Conservation (phyloP, 495 filamentous ascomycete genomes). For the Hapsidospora chrysogenum region DNA sequence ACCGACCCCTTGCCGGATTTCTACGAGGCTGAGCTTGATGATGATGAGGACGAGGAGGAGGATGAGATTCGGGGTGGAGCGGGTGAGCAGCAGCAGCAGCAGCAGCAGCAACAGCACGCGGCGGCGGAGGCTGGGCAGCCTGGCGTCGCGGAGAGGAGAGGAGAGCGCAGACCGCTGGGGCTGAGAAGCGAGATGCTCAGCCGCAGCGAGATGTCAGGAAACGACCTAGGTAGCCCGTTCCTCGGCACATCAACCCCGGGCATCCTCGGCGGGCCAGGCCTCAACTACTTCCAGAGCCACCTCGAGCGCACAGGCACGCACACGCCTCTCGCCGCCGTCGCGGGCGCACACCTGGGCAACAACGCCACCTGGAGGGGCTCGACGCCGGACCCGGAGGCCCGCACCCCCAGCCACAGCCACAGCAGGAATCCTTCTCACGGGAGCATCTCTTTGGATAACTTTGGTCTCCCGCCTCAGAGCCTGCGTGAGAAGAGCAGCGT, state of each 20-base stretch:
- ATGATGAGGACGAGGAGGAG: constrained; percentile 20
- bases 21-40: constrained; percentile 67
- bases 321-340: constrained; percentile 75
- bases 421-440: constrained; percentile 25
- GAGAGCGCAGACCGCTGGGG: no score
- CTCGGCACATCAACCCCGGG: constrained; percentile 54
- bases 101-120: constrained; percentile 20
- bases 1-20: constrained; percentile 92
- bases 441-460: constrained; percentile 24
- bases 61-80: constrained; percentile 17
- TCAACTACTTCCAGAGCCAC: constrained; percentile 82
- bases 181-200: constrained; percentile 1
- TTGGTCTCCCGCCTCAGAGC: constrained; percentile 8
- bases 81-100: constrained; percentile 24
- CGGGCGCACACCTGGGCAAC: constrained; percentile 36
- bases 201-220: constrained; percentile 8
- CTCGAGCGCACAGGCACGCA: constrained; percentile 64
- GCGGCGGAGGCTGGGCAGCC: constrained; percentile 9
- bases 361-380: constrained; percentile 14
- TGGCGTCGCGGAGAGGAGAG: constrained; percentile 5
- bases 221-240: constrained; percentile 45
- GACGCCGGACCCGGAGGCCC: constrained; percentile 7
- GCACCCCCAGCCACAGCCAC: constrained; percentile 11
- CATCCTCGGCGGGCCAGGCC: constrained; percentile 70
- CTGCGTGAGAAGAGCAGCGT: constrained; percentile 35